These are phyloP conservation scores for Geotrichum histeridarum DNA, from an alignment of 1,139 yeast genomes.

Conservation along the genomic window DNA sequence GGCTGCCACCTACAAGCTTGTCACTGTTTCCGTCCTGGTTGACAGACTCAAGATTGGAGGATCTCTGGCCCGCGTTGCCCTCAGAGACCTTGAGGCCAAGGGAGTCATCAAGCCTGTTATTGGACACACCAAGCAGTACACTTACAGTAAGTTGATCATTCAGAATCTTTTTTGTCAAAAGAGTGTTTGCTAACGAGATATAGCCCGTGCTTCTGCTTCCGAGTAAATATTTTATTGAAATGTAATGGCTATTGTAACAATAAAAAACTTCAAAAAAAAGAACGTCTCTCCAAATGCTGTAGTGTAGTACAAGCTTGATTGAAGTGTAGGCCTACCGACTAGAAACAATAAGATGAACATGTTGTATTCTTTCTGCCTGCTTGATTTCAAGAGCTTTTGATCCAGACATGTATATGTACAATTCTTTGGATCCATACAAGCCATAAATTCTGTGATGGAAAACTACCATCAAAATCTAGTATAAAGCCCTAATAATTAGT, in stretches of 20 bases:
- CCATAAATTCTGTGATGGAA: too few relatives aligned
- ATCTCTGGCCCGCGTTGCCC: conserved; percentile 97
- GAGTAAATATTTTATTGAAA: conserved; percentile 14
- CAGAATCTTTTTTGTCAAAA: background rate
- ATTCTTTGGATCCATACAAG: too few relatives aligned
- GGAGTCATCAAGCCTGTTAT: conserved; percentile 94
- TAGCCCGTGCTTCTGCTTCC: conserved; percentile 17
- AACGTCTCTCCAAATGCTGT: background rate
- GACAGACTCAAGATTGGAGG: conserved; percentile 99
- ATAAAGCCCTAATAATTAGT: too few relatives aligned
- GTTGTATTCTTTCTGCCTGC: too few relatives aligned
- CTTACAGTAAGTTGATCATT: conserved; percentile 50
- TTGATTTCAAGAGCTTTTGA: too few relatives aligned
- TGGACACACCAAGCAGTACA: conserved; percentile 94
- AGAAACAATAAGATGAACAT: too few relatives aligned
- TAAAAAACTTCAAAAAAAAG: background rate
- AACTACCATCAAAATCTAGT: too few relatives aligned
- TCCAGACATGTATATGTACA: too few relatives aligned
- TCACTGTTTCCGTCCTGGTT: conserved; percentile 95
- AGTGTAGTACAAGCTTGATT: too few relatives aligned
- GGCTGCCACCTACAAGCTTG: conserved; percentile 98
- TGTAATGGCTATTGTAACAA: conserved; percentile 7
- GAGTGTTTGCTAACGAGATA: conserved; percentile 3
- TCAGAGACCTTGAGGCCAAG: conserved; percentile 89
- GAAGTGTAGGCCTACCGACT: too few relatives aligned